These are phyloP conservation scores for Microcyclospora tardicrescens DNA, from an alignment of 2,329 filamentous ascomycete species.

Conservation along the genomic window DNA sequence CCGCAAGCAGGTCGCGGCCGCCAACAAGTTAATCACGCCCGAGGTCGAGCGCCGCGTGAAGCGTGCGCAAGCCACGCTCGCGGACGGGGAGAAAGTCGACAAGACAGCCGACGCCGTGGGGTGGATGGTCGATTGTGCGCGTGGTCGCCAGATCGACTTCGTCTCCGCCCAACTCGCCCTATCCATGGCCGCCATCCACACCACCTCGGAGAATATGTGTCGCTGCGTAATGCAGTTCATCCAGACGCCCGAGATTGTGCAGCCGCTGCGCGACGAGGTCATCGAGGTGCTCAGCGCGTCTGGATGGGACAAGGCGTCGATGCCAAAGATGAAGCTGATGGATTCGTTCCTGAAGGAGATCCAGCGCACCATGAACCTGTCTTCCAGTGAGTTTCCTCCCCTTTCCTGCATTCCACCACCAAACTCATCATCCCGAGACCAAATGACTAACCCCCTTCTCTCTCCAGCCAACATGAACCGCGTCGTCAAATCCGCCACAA, in stretches of 20 bases:
- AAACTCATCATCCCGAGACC: too few species aligned
- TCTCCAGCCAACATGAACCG: constrained; percentile 13
- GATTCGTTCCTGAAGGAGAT: constrained; percentile 22
- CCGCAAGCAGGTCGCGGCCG: constrained; percentile 17
- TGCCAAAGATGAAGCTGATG: constrained; percentile 18
- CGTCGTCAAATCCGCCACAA: constrained; percentile 9
- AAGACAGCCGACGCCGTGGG: constrained; percentile 15
- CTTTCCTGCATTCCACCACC: not conserved
- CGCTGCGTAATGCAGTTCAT: constrained; percentile 10
- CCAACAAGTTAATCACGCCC: constrained; percentile 24
- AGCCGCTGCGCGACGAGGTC: constrained; percentile 16
- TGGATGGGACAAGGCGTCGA: constrained; percentile 15
- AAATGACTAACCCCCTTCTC: too few species aligned
- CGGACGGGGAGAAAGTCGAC: constrained; percentile 6
- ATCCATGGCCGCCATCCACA: constrained; percentile 14
- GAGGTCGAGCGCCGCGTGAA: constrained; percentile 21
- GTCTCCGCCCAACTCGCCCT: constrained; percentile 10
- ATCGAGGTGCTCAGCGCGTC: constrained; percentile 11
- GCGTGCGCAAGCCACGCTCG: constrained; percentile 6
- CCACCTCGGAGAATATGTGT: constrained; percentile 12
- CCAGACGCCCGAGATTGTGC: constrained; percentile 11
- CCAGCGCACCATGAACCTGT: constrained; percentile 11
- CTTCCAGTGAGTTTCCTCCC: constrained; percentile 7
- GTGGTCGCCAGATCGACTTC: constrained; percentile 9
- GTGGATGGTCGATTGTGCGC: constrained; percentile 16